A percentile compares a stretch with the other conserved stretches of the same genome.
phyloP scores from a whole-genome alignment of 805 yeast genomes.

The Metschnikowia reukaufii region DNA sequence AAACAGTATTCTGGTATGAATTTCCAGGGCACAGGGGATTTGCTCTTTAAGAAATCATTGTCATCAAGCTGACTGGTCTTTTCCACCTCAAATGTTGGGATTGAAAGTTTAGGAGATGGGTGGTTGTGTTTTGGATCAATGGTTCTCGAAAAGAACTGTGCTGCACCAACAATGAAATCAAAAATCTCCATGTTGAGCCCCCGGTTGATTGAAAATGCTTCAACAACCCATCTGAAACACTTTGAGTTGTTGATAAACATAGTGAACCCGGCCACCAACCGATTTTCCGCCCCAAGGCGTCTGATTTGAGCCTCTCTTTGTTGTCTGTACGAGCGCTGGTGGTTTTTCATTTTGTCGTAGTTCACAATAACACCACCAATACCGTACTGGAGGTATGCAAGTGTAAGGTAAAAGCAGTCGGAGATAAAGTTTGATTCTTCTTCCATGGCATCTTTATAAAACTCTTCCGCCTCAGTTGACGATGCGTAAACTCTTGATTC shows the following conservation, averaged over 20 bases:
- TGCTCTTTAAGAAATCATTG: slow-evolving; percentile 62
- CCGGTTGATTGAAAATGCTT: slow-evolving; percentile 59
- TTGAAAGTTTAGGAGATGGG: slow-evolving; percentile 50
- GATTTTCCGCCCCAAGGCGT: slow-evolving; percentile 13
- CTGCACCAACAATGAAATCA: slow-evolving; percentile 75
- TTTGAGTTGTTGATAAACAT: slow-evolving; percentile 41
- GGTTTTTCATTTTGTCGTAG: slow-evolving; percentile 53
- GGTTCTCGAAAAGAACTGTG: slow-evolving; percentile 66
- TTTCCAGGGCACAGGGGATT: slow-evolving; percentile 75
- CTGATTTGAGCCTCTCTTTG: slow-evolving; percentile 14
- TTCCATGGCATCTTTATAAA: slow-evolving; percentile 43
- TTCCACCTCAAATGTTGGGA: slow-evolving; percentile 57
- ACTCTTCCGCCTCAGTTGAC: slow-evolving; percentile 62
- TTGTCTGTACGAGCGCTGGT: slow-evolving; percentile 50
- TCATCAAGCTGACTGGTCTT: slow-evolving; percentile 71
- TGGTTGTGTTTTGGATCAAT: slow-evolving; percentile 70
- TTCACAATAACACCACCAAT: slow-evolving; percentile 69
- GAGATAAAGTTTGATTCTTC: slow-evolving; percentile 77
- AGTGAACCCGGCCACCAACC: slow-evolving; percentile 32
- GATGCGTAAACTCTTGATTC: slow-evolving; percentile 86
- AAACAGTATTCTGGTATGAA: slow-evolving; percentile 82
- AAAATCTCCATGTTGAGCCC: slow-evolving; percentile 63
- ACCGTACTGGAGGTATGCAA: slow-evolving; percentile 84
- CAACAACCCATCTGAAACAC: slow-evolving; percentile 54
- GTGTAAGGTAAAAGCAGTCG: slow-evolving; percentile 78